Evolutionary conservation across 2,329 filamentous ascomycete genomes (phyloP), one percentile per base, ranked within the genome.

Genomic region (Phaeosphaeriaceae sp.): DNA sequence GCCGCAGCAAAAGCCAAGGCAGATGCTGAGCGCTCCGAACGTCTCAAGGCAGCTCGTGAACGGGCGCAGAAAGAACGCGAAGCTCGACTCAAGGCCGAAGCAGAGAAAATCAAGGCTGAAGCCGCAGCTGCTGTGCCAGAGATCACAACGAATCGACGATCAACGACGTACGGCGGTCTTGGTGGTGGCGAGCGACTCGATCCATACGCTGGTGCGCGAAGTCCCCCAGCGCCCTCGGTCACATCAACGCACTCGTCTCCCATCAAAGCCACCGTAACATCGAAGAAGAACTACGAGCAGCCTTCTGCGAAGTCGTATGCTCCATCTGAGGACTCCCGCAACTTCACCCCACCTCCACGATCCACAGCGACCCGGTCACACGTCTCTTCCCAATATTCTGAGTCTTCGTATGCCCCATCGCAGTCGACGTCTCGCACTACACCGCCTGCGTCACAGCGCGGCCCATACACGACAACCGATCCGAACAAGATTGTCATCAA

Each of bases 401-500:
- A 96, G 70, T 91, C 90, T 15, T 96, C 92, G 0, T 97, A 94
- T 78, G 90, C 92, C 1, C 86, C 91, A 1, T 96, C 92, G 10
- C 88, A 92, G 58, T 93, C 91, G 17, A 97, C 93, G 1, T 85
- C 91, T 11, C 88, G 88, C 57, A 96, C 93, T 7, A 92, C 91
- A 5, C 91, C 93, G 9, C 92, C 93, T 17, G 89, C 91, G 1
- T 93, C 91, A 3, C 85, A 89, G 63, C 87, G 91, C 48, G 88
- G 89, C 1, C 86, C 91, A 1, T 98, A 97, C 78, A 86, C 88
- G 36, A 97, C 93, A 25, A 91, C 91, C 65, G 92, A 98, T 74
- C 93, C 94, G 0, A 89, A 96, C 80, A 99, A 99, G 84, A 95
- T 99, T 73, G 89, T 97, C 62, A 94, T 99, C 78, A 91, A 91